Percentiles rank a stretch among this genome's conserved stretches.
phyloP scores from a whole-genome alignment of 225 moss, liverwort and hornwort genomes.

The Bryum argenteum region DNA sequence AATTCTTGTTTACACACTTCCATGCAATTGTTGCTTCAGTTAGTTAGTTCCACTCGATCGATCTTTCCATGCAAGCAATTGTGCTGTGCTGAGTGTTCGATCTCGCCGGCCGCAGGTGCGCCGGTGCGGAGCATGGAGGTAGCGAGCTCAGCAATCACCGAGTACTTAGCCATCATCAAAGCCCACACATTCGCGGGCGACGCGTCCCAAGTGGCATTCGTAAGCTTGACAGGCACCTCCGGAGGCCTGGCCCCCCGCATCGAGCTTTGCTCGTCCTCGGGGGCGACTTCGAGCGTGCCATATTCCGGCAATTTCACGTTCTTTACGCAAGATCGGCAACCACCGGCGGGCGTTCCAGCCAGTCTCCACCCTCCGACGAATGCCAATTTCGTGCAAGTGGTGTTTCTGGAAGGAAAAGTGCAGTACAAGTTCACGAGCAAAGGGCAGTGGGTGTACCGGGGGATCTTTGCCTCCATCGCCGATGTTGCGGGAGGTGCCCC shows the following conservation, averaged over 20 bases:
- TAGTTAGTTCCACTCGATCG: too few species aligned
- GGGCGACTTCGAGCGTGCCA: constrained; percentile 40
- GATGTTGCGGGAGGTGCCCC: constrained; percentile 42
- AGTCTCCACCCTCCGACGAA: constrained; percentile 15
- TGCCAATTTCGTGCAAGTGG: constrained; percentile 41
- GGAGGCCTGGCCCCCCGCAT: constrained; percentile 42
- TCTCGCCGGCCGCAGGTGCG: not conserved
- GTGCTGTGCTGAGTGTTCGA: too few species aligned
- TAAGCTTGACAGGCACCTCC: constrained; percentile 33
- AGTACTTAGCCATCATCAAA: constrained; percentile 39
- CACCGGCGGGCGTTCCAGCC: constrained; percentile 27
- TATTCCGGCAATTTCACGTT: constrained; percentile 49
- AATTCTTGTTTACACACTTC: too few species aligned
- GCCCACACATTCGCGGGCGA: constrained; percentile 45
- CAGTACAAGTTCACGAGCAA: constrained; percentile 33
- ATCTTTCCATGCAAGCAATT: too few species aligned
- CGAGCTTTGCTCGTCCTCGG: constrained; percentile 34
- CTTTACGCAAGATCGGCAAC: constrained; percentile 43
- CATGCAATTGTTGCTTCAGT: too few species aligned
- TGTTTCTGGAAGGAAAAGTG: constrained; percentile 49
- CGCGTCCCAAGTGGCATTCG: constrained; percentile 43
- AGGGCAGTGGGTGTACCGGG: constrained; percentile 31
- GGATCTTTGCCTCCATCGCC: constrained; percentile 31
- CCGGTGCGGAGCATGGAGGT: constrained; percentile 10
- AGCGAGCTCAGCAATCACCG: constrained; percentile 52